These are phyloP conservation scores for Lactifluus volemus DNA, from an alignment of 768 basidiomycete genomes.

Conservation along the genomic window DNA sequence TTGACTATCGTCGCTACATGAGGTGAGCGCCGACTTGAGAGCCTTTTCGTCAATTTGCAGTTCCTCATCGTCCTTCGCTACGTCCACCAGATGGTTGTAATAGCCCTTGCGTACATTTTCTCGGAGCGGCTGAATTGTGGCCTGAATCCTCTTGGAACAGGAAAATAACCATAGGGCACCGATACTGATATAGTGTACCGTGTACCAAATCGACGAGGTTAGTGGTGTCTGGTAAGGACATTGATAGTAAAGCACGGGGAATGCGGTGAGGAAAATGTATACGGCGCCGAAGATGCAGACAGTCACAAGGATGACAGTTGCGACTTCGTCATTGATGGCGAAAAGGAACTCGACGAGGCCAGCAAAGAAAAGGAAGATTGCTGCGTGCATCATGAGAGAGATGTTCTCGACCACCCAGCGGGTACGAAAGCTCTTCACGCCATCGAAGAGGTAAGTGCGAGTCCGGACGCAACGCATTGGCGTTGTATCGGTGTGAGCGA, in stretches of 20 bases:
- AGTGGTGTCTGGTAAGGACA: not conserved
- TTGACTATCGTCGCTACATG: not conserved
- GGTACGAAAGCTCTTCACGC: not conserved
- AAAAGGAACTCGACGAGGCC: slow-evolving; percentile 1
- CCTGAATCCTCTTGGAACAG: not conserved
- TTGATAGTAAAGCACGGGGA: not conserved
- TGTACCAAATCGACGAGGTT: not conserved
- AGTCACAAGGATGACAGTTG: not conserved
- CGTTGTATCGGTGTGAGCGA: not conserved
- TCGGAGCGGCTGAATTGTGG: not conserved
- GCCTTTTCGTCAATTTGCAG: not conserved
- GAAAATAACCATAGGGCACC: not conserved
- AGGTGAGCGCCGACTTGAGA: not conserved
- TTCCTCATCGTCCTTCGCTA: no score
- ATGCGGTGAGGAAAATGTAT: not conserved
- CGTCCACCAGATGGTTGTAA: not conserved
- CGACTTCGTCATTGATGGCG: not conserved
- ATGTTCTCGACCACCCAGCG: not conserved
- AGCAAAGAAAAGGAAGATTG: not conserved
- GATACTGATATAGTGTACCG: not conserved
- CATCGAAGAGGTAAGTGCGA: slow-evolving; percentile 3
- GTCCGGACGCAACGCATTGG: slow-evolving; percentile 1
- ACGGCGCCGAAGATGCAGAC: not conserved
- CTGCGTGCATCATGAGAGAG: not conserved
- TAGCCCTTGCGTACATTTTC: not conserved